Evolutionary conservation across 2,329 filamentous ascomycete species (phyloP).

Genomic region (Mycogone perniciosa): DNA sequence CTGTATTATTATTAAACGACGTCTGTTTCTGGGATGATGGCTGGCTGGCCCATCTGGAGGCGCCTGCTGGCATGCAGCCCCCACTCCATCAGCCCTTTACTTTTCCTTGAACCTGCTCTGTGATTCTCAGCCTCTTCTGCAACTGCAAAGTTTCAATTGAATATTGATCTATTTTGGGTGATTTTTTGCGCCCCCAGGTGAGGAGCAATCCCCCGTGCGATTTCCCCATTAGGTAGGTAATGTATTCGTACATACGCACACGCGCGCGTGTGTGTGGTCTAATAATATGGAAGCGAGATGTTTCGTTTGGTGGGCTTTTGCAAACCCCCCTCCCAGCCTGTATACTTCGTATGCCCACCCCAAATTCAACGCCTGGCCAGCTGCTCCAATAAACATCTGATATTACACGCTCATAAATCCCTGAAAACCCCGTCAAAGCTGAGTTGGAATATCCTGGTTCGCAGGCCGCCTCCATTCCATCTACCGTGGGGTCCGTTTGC

Average conservation of each 20-base stretch:
- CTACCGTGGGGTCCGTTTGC: conserved; percentile 50
- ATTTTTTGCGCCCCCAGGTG: not conserved
- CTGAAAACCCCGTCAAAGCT: not conserved
- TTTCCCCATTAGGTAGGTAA: too few species aligned
- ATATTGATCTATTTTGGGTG: not conserved
- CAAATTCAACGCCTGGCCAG: not conserved
- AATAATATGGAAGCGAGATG: not conserved
- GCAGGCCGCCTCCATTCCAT: not conserved
- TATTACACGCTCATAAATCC: conserved; percentile 1
- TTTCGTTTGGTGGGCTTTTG: not conserved
- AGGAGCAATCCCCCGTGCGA: too few species aligned
- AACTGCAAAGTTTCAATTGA: not conserved
- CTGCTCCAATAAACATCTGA: not conserved
- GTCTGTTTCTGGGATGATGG: too few species aligned
- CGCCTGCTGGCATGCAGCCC: too few species aligned
- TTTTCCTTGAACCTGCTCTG: too few species aligned
- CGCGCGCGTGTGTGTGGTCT: too few species aligned
- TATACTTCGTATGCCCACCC: not conserved
- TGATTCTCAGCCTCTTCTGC: not conserved
- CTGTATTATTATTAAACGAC: too few species aligned
- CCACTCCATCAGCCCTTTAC: too few species aligned
- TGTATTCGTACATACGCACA: too few species aligned
- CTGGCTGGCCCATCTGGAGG: too few species aligned
- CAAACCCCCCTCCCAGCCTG: not conserved
- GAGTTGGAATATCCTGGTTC: not conserved